Conservation (phyloP, 495 filamentous ascomycete species). For the Hypoxylon lenormandii region DNA sequence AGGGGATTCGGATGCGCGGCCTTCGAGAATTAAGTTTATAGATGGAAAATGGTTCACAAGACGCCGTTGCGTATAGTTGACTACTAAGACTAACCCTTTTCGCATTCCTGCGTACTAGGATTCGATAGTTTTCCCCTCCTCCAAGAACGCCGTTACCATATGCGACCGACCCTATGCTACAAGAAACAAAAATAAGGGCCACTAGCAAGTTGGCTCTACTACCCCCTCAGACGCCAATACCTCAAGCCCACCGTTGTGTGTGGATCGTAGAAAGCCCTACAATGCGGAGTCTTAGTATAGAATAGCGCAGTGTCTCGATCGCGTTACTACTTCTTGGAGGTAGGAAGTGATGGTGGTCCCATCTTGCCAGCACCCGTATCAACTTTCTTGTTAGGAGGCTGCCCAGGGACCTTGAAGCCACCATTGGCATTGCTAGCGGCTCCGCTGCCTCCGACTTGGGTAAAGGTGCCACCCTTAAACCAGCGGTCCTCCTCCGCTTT, state of each 20-base stretch:
- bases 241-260: slow-evolving; percentile 6
- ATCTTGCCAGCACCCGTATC: slow-evolving; percentile 66
- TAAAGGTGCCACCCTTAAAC: slow-evolving; percentile 96
- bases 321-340: slow-evolving; percentile 40
- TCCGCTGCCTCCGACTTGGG: slow-evolving; percentile 75
- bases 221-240: slow-evolving; percentile 28
- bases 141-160: slow-evolving; percentile 41
- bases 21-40: slow-evolving; percentile 22
- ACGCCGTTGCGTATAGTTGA: slow-evolving; percentile 20
- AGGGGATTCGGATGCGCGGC: slow-evolving; percentile 29
- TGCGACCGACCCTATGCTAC: slow-evolving; percentile 41
- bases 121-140: slow-evolving; percentile 17
- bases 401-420: slow-evolving; percentile 68
- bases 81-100: slow-evolving; percentile 28
- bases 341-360: slow-evolving; percentile 52
- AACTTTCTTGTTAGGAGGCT: slow-evolving; percentile 72
- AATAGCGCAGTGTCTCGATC: not conserved
- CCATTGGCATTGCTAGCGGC: slow-evolving; percentile 49
- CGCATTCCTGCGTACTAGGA: slow-evolving; percentile 13
- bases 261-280: slow-evolving; percentile 18
- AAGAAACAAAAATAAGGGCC: not conserved
- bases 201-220: slow-evolving; percentile 27
- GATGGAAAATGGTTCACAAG: slow-evolving; percentile 5
- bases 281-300: not conserved
- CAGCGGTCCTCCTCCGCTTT: slow-evolving; percentile 94